A percentile compares a stretch with the other conserved stretches of the same genome.
phyloP scores from a whole-genome alignment of 2,329 filamentous ascomycete genomes.

The Fusarium marasasianum region DNA sequence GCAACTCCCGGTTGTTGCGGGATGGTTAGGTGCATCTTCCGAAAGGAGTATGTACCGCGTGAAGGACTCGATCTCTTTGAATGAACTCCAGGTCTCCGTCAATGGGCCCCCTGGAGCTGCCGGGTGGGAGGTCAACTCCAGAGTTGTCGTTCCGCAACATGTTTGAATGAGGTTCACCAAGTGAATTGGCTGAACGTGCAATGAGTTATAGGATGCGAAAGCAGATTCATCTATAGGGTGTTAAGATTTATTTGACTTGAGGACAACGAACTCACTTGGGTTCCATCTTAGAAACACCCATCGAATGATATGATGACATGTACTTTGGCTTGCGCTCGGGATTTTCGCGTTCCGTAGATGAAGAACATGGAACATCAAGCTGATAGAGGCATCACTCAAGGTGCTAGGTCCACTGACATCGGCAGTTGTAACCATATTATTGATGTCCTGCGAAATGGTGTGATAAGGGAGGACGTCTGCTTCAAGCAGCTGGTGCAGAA shows the following conservation, averaged over 20 bases:
- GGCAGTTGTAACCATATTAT: conserved; percentile 76
- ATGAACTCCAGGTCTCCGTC: conserved; percentile 58
- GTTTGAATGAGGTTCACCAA: conserved; percentile 74
- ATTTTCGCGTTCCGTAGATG: conserved; percentile 72
- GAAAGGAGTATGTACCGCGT: conserved; percentile 67
- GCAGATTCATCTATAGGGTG: conserved; percentile 67
- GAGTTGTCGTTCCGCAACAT: conserved; percentile 66
- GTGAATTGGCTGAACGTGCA: conserved; percentile 71
- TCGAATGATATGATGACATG: conserved; percentile 75
- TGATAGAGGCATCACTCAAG: conserved; percentile 81
- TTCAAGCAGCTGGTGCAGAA: conserved; percentile 75
- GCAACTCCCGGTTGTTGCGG: neutral
- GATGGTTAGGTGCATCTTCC: conserved; percentile 39
- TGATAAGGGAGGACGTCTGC: conserved; percentile 73
- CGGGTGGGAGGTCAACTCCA: conserved; percentile 46
- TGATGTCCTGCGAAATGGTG: conserved; percentile 73
- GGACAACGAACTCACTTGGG: conserved; percentile 66
- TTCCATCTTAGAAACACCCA: conserved; percentile 89
- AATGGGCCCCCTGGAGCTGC: conserved; percentile 59
- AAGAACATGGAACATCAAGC: conserved; percentile 76
- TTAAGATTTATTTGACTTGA: neutral
- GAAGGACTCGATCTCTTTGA: conserved; percentile 55
- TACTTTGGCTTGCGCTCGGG: conserved; percentile 73
- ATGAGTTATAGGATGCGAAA: conserved; percentile 71
- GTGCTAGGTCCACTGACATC: conserved; percentile 83